A percentile compares a stretch with the other conserved stretches of the same genome.
Evolutionary conservation across 2,329 filamentous ascomycete species (phyloP).

Genomic region (Neonectria faginata): DNA sequence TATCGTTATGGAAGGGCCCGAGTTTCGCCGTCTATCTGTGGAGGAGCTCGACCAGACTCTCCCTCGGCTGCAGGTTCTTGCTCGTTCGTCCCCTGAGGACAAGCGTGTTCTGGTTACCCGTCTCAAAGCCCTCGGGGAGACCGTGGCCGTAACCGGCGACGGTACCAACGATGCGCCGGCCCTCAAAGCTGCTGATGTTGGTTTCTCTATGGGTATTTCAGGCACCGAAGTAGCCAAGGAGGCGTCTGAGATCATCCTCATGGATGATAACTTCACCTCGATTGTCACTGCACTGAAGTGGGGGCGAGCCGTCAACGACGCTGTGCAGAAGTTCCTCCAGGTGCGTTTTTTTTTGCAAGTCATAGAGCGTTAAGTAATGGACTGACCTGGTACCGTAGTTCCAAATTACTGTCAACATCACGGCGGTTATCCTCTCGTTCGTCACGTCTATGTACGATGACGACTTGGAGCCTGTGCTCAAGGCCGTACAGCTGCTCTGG

Average conservation of each 20-base stretch:
- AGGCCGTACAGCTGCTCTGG: slow-evolving; percentile 74
- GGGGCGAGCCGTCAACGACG: no score
- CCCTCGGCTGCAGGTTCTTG: slow-evolving; percentile 73
- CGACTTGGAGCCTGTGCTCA: slow-evolving; percentile 69
- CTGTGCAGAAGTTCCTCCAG: slow-evolving; percentile 69
- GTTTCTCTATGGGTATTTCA: no score
- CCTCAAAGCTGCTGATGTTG: no score
- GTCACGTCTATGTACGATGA: slow-evolving; percentile 69
- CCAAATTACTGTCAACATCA: slow-evolving; percentile 77
- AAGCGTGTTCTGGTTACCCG: slow-evolving; percentile 73
- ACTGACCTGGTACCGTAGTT: slow-evolving; percentile 52
- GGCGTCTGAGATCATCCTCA: no score
- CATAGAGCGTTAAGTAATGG: neutral
- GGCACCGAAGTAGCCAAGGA: no score
- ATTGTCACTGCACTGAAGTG: no score
- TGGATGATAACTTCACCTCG: no score
- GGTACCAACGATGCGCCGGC: no score
- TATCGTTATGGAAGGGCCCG: slow-evolving; percentile 66
- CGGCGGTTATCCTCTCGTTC: slow-evolving; percentile 72
- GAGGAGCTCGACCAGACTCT: slow-evolving; percentile 63
- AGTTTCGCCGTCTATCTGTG: slow-evolving; percentile 68
- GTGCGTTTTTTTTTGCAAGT: slow-evolving; percentile 39
- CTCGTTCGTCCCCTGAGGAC: slow-evolving; percentile 75
- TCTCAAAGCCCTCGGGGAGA: slow-evolving; percentile 68
- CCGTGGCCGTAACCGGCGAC: no score